These are phyloP conservation scores for Chaetoceros tenuissimus DNA, from an alignment of 108 stramenopile species.

Conservation along the genomic window DNA sequence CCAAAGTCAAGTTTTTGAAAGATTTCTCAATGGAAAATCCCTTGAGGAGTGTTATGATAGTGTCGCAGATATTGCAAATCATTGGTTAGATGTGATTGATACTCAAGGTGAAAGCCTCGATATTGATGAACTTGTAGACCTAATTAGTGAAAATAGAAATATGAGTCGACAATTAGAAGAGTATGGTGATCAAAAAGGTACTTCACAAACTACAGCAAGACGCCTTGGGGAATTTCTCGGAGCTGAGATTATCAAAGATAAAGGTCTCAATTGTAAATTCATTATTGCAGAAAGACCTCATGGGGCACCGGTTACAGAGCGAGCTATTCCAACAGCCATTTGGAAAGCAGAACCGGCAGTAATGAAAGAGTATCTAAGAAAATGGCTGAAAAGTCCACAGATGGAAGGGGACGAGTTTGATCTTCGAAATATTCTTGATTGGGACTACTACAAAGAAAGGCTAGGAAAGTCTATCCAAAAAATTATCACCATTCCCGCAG, in stretches of 20 bases:
- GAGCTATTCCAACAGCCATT: constrained; percentile 94
- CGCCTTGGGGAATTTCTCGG: constrained; percentile 97
- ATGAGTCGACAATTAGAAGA: constrained; percentile 97
- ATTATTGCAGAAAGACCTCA: constrained; percentile 91
- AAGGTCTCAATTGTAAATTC: constrained; percentile 96
- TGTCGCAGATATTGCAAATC: constrained; percentile 94
- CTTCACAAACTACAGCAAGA: constrained; percentile 95
- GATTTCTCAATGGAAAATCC: constrained; percentile 86
- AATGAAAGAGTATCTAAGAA: constrained; percentile 84
- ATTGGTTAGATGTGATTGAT: constrained; percentile 98
- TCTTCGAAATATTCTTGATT: constrained; percentile 91
- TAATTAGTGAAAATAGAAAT: constrained; percentile 95
- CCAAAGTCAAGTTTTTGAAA: constrained; percentile 95
- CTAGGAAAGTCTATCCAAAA: constrained; percentile 95
- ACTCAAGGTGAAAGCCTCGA: constrained; percentile 86
- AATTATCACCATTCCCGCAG: constrained; percentile 99
- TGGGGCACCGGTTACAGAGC: constrained; percentile 94
- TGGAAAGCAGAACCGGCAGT: constrained; percentile 88
- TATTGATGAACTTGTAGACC: constrained; percentile 92
- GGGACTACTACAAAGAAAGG: constrained; percentile 96
- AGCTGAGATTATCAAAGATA: constrained; percentile 96
- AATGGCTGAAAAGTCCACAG: constrained; percentile 87
- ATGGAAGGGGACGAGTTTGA: constrained; percentile 83
- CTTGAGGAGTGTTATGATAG: constrained; percentile 89
- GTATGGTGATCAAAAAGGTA: constrained; percentile 95